These are phyloP conservation scores for Talaromyces sp. DNA, from an alignment of 2,329 filamentous ascomycete species.

Conservation along the genomic window DNA sequence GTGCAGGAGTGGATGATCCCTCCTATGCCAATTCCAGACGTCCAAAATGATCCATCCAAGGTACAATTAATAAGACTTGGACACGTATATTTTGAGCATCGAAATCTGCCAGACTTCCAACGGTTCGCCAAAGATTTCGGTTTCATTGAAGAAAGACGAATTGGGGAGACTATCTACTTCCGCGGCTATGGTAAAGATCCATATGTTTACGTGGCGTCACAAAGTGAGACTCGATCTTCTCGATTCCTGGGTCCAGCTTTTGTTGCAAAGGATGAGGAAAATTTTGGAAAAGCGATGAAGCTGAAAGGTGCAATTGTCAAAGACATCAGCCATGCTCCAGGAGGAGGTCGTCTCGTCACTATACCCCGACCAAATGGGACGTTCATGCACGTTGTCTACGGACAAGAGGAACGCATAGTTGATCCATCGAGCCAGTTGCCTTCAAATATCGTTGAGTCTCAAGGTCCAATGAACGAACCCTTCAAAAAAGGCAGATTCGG, in stretches of 20 bases:
- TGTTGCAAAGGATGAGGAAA: slow-evolving; percentile 54
- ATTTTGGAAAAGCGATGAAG: slow-evolving; percentile 51
- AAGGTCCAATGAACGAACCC: slow-evolving; percentile 22
- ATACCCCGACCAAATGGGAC: slow-evolving; percentile 51
- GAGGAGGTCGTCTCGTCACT: slow-evolving; percentile 26
- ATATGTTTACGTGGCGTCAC: slow-evolving; percentile 58
- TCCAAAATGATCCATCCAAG: slow-evolving; percentile 24
- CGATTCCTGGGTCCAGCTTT: slow-evolving; percentile 57
- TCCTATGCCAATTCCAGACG: slow-evolving; percentile 20
- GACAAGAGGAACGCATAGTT: slow-evolving; percentile 45
- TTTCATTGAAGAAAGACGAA: slow-evolving; percentile 25
- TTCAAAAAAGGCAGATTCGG: slow-evolving; percentile 24
- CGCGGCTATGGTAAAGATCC: slow-evolving; percentile 60
- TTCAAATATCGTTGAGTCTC: slow-evolving; percentile 18
- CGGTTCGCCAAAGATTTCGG: slow-evolving; percentile 34
- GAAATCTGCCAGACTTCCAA: slow-evolving; percentile 25
- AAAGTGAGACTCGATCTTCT: slow-evolving; percentile 44
- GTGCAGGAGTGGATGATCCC: slow-evolving; percentile 21
- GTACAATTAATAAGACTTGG: slow-evolving; percentile 29
- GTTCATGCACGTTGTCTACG: slow-evolving; percentile 56
- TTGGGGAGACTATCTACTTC: slow-evolving; percentile 52
- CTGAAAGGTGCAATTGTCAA: slow-evolving; percentile 52
- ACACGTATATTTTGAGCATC: slow-evolving; percentile 32
- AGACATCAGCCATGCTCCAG: slow-evolving; percentile 38
- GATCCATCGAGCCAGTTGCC: no score